phyloP scores from a whole-genome alignment of 2,329 filamentous ascomycete species.

The Colletotrichum gigasporum region DNA sequence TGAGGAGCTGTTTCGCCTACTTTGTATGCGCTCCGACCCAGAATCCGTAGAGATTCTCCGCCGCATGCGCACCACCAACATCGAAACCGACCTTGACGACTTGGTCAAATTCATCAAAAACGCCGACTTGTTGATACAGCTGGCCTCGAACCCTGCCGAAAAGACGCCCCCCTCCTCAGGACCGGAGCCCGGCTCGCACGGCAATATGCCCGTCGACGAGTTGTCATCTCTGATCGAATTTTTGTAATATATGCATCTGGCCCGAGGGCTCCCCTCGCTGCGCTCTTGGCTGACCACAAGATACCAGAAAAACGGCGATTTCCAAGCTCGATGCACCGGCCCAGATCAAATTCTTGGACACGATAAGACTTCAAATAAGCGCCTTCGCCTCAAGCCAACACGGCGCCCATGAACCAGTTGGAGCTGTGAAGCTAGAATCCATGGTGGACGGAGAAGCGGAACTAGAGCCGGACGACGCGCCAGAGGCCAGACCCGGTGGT shows the following conservation, averaged over 20 bases:
- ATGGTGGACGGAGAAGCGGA: neutral
- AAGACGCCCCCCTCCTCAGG: neutral
- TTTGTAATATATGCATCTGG: constrained; percentile 15
- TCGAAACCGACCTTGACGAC: constrained; percentile 22
- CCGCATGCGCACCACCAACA: constrained; percentile 26
- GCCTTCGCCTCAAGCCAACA: neutral
- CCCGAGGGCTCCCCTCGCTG: neutral
- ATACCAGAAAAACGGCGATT: constrained; percentile 14
- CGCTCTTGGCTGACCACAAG: constrained; percentile 2
- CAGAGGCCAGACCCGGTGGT: neutral
- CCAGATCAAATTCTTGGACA: constrained; percentile 4
- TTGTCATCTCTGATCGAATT: constrained; percentile 13
- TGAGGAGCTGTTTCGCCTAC: constrained; percentile 27
- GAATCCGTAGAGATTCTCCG: constrained; percentile 32
- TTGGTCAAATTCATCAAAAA: constrained; percentile 31
- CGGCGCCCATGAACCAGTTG: neutral
- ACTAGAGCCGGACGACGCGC: neutral
- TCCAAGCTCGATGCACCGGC: constrained; percentile 18
- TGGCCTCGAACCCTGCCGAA: constrained; percentile 15
- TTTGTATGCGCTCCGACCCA: constrained; percentile 27
- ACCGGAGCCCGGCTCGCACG: neutral
- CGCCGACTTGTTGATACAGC: constrained; percentile 30
- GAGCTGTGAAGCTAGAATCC: neutral
- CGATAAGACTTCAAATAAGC: constrained; percentile 19
- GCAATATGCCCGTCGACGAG: constrained; percentile 3